A percentile compares a stretch with the other conserved stretches of the same genome.
Conservation (phyloP, 176 grass and related monocot species). For the Phyllostachys edulis region DNA sequence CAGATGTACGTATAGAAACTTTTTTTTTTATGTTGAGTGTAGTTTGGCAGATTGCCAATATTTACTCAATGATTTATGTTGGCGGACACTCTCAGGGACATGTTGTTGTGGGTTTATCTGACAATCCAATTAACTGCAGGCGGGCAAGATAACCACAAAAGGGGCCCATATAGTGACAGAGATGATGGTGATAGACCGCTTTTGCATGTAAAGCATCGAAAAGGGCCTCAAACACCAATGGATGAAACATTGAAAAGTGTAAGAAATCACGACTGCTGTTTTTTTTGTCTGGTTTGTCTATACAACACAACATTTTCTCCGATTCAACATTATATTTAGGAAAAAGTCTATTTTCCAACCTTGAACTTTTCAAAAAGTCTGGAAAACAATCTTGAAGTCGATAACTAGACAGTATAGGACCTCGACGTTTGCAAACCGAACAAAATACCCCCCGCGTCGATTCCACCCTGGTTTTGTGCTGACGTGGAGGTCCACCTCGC, state of each 20-base stretch:
- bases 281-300: slow-evolving; percentile 1
- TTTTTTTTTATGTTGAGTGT: slow-evolving; percentile 5
- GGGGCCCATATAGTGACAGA: slow-evolving; percentile 29
- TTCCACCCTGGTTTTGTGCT: too few relatives aligned
- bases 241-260: slow-evolving; percentile 46
- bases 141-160: slow-evolving; percentile 34
- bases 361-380: too few relatives aligned
- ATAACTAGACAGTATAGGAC: too few relatives aligned
- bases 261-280: slow-evolving; percentile 21
- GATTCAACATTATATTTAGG: slow-evolving; percentile 2
- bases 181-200: slow-evolving; percentile 33
- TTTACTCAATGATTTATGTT: slow-evolving; percentile 26
- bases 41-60: slow-evolving; percentile 17
- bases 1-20: slow-evolving; percentile 42
- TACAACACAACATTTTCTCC: background rate
- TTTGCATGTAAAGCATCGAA: slow-evolving; percentile 40
- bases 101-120: slow-evolving; percentile 31
- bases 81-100: background rate
- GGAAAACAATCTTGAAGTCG: too few relatives aligned
- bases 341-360: too few relatives aligned
- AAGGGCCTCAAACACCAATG: slow-evolving; percentile 17
- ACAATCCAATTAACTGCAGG: slow-evolving; percentile 35
- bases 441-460: too few relatives aligned
- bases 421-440: too few relatives aligned
- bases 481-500: too few relatives aligned